Percentiles rank a stretch among this genome's conserved stretches.
phyloP scores from a whole-genome alignment of 495 filamentous ascomycete genomes.

The Penicillium cosmopolitanum region DNA sequence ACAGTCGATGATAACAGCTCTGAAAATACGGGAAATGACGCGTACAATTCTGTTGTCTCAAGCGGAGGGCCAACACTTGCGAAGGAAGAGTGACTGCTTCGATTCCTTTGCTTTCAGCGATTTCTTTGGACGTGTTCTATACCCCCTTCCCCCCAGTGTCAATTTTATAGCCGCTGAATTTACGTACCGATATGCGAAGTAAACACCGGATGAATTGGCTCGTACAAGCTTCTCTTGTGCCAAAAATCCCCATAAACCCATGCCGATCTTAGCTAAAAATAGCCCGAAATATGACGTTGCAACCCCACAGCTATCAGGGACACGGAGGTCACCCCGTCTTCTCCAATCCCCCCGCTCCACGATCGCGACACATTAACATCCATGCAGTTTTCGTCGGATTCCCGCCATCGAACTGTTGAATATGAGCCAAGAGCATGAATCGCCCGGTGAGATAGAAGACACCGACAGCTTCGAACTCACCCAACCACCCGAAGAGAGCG shows the following conservation, averaged over 20 bases:
- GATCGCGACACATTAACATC: neutral
- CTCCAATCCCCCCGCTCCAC: neutral
- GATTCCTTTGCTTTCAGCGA: neutral
- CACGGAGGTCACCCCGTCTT: neutral
- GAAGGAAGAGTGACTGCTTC: neutral
- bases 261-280: slow-evolving; percentile 3
- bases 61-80: neutral
- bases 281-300: slow-evolving; percentile 8
- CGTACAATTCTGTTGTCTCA: neutral
- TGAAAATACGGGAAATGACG: slow-evolving; percentile 5
- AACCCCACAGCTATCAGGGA: slow-evolving; percentile 6
- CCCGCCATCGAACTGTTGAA: slow-evolving; percentile 5
- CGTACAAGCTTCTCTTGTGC: neutral
- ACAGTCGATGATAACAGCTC: slow-evolving; percentile 53
- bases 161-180: neutral
- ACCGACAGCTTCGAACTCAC: slow-evolving; percentile 19
- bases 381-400: neutral
- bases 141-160: neutral
- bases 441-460: slow-evolving; percentile 22
- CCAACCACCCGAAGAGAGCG: slow-evolving; percentile 12
- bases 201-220: neutral
- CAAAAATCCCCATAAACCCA: neutral
- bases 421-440: slow-evolving; percentile 27
- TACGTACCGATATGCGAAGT: neutral
- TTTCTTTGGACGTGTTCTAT: neutral